Evolutionary conservation across 208 protist species (phyloP), one percentile per base, ranked within the genome.

Genomic region (Wallacemonas collosoma): DNA sequence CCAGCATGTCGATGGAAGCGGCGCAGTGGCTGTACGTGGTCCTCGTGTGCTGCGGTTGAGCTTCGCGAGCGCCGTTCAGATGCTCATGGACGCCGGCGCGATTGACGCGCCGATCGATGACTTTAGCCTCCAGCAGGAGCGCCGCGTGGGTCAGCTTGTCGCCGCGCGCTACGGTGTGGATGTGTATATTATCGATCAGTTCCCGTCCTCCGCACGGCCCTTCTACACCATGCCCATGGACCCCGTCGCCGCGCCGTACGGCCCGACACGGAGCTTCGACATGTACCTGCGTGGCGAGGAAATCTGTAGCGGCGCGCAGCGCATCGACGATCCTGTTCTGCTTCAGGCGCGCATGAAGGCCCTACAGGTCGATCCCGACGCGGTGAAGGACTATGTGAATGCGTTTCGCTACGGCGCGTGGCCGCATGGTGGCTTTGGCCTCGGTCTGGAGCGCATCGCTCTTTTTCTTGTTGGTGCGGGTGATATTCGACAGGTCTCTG

Each of bases 161-260:
- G 93, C 93, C 66, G 76, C 91, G 40, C 98, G 99, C 69, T 99
- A 99, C 85, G 89, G 88, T 43, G 98, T 98, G 1, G 99, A 99
- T 77, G 94, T 99, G 54, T 99, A 98, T 89, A 93, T 99, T 35
- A 70, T 99, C 6, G 98, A 99, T 82, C 92, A 97, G 72, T 99
- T 98, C 88, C 98, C 99, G 2, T 45, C 84, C 1, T 54, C 71
- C 12, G 79, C 95, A 3, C 86, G 99, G 14, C 99, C 99, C 45
- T 99, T 99, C 93, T 99, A 99, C 90, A 99, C 99, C 26, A 99
- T 99, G 98, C 96, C 98, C 38, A 44, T 83, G 1, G 36, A 76
- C 39, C 38, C 64, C 12, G 48, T 56, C 12, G 26, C 5, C 12
- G 64, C 66, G 4, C 51, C 66, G 26, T 60, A 26, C 58, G 75